These are phyloP conservation scores for Paecilomyces dactylethromorphus DNA, from an alignment of 2,329 filamentous ascomycete species.

Conservation along the genomic window DNA sequence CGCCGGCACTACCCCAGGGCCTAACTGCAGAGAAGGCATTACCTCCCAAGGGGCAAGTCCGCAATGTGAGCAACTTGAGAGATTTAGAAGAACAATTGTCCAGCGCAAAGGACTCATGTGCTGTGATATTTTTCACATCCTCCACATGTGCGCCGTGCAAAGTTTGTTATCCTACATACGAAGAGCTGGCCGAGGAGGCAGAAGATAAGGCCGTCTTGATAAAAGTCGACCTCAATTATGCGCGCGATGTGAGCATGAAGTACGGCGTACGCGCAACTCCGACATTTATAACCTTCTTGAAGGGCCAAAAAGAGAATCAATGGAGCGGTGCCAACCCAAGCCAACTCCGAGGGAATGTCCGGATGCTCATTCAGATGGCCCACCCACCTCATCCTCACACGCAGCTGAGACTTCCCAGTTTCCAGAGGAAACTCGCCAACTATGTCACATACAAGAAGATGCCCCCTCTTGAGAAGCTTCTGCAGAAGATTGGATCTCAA, in stretches of 20 bases:
- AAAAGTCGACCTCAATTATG: constrained; percentile 71
- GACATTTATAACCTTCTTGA: constrained; percentile 80
- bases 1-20: constrained; percentile 5
- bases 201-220: constrained; percentile 64
- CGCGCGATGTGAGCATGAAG: constrained; percentile 56
- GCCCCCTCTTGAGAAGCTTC: constrained; percentile 75
- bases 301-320: constrained; percentile 66
- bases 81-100: constrained; percentile 57
- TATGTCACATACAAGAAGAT: constrained; percentile 72
- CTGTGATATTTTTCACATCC: constrained; percentile 88
- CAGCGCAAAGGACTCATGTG: constrained; percentile 59
- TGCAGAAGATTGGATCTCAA: constrained; percentile 65
- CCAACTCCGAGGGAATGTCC: constrained; percentile 64
- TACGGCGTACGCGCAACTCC: constrained; percentile 73
- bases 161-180: constrained; percentile 71
- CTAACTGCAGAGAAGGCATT: constrained; percentile 1
- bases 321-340: constrained; percentile 73
- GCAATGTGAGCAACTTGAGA: constrained; percentile 51
- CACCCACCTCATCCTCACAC: constrained; percentile 71
- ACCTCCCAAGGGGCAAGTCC: constrained; percentile 45
- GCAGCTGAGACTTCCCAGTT: constrained; percentile 61
- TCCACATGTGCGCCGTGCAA: constrained; percentile 81
- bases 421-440: constrained; percentile 57
- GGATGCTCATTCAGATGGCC: constrained; percentile 67
- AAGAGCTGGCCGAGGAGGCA: constrained; percentile 69